Conservation (phyloP, 2,329 filamentous ascomycete species). For the Colletotrichum plurivorum region DNA sequence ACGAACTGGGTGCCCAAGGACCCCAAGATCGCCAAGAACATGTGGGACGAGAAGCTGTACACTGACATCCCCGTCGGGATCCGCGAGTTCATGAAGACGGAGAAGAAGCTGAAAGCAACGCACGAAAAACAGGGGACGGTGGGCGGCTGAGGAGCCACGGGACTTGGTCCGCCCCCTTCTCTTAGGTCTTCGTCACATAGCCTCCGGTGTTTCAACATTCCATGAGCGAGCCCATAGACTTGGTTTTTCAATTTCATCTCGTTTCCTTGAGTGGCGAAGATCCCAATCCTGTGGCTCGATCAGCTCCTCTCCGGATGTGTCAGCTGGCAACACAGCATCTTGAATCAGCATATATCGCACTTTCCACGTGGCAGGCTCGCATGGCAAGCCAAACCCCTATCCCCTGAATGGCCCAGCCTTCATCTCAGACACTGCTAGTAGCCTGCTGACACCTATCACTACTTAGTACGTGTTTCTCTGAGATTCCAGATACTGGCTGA, state of each 20-base stretch:
- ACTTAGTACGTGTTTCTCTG: too few species aligned
- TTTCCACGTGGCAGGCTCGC: too few species aligned
- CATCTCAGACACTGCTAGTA: too few species aligned
- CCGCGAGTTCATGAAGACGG: slow-evolving; percentile 95
- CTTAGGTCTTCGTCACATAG: slow-evolving; percentile 6
- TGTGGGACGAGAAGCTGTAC: slow-evolving; percentile 79
- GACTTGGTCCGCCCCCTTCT: slow-evolving; percentile 11
- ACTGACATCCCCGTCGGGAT: slow-evolving; percentile 90
- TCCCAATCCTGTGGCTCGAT: too few species aligned
- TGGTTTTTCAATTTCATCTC: slow-evolving; percentile 20
- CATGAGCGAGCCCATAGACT: slow-evolving; percentile 26
- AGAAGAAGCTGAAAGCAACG: slow-evolving; percentile 88
- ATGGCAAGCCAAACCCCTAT: too few species aligned
- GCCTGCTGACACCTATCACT: too few species aligned
- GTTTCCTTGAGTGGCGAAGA: neutral
- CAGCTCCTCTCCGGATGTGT: too few species aligned
- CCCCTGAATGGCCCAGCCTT: too few species aligned
- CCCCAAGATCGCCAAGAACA: slow-evolving; percentile 63
- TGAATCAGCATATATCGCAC: too few species aligned
- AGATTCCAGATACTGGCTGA: too few species aligned
- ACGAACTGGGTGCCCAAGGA: slow-evolving; percentile 71
- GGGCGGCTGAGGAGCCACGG: slow-evolving; percentile 53
- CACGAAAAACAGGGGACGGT: slow-evolving; percentile 71
- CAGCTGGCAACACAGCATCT: too few species aligned
- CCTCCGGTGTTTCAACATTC: slow-evolving; percentile 23